Conservation (phyloP, 2,329 filamentous ascomycete species). For the Rhynchosporium graminicola region DNA sequence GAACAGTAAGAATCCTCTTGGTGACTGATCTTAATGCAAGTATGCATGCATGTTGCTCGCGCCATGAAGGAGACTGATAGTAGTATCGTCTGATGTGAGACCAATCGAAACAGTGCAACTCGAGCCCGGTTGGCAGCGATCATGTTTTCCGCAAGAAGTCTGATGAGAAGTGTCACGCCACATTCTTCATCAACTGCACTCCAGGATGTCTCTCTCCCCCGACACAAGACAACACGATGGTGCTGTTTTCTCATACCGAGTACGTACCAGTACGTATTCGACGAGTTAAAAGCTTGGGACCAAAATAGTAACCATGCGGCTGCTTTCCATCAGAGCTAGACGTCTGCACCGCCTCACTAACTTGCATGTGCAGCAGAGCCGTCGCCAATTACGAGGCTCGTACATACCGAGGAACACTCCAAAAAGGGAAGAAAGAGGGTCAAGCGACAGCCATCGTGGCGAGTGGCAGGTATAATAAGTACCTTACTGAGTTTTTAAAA, state of each 20-base stretch:
- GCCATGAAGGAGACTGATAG: not conserved
- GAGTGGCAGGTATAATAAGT: not conserved
- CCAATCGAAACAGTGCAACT: not conserved
- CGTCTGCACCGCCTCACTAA: constrained; percentile 19
- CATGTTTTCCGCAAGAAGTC: not conserved
- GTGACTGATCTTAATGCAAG: not conserved
- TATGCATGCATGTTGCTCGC: not conserved
- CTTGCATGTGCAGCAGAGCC: constrained; percentile 5
- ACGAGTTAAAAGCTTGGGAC: constrained; percentile 7
- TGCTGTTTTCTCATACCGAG: not conserved
- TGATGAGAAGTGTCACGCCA: not conserved
- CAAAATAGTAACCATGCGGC: constrained; percentile 19
- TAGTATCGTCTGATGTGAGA: constrained; percentile 4
- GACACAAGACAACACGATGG: not conserved
- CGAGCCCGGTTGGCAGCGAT: not conserved
- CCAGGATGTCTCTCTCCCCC: constrained; percentile 11
- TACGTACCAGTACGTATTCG: not conserved
- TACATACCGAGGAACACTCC: not conserved
- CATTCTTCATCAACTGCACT: not conserved
- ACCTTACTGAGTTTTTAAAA: not conserved
- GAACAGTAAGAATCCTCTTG: not conserved
- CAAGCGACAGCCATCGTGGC: constrained; percentile 2
- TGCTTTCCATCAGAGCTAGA: not conserved
- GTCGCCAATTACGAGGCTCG: constrained; percentile 16
- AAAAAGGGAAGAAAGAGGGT: not conserved